Evolutionary conservation across 129 eudicot species (phyloP).

Genomic region (Chrysanthemum lavandulifolium): DNA sequence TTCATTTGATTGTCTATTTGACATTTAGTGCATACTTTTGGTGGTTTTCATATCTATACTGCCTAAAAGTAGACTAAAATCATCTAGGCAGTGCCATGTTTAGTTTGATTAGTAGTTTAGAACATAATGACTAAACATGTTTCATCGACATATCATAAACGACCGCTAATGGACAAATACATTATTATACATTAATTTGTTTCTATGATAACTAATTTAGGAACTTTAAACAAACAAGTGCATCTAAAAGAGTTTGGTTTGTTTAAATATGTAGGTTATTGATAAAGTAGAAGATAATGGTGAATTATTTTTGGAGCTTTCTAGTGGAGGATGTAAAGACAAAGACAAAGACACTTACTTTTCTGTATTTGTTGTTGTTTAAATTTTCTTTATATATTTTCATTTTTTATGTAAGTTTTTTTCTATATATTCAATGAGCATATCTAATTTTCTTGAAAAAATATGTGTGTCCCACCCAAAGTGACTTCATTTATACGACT

Average conservation of each 20-base stretch:
- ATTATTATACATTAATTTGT: too few relatives aligned
- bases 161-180: too few relatives aligned
- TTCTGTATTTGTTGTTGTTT: not conserved
- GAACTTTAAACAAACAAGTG: not conserved
- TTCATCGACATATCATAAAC: too few relatives aligned
- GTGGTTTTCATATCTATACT: not conserved
- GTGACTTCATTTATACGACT: not conserved
- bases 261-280: constrained; percentile 32
- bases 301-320: constrained; percentile 34
- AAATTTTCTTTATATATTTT: constrained; percentile 1
- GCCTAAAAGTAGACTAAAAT: not conserved
- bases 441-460: not conserved
- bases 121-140: not conserved
- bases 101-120: not conserved
- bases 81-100: not conserved
- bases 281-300: constrained; percentile 31
- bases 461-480: too few relatives aligned
- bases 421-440: constrained; percentile 2
- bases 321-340: constrained; percentile 36
- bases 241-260: constrained; percentile 21
- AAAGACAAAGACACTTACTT: constrained; percentile 30
- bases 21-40: not conserved
- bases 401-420: constrained; percentile 22
- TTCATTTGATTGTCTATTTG: not conserved
- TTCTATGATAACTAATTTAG: too few relatives aligned